Conservation (phyloP, 225 moss, liverwort and hornwort species). For the Pseudisothecium myosuroides region DNA sequence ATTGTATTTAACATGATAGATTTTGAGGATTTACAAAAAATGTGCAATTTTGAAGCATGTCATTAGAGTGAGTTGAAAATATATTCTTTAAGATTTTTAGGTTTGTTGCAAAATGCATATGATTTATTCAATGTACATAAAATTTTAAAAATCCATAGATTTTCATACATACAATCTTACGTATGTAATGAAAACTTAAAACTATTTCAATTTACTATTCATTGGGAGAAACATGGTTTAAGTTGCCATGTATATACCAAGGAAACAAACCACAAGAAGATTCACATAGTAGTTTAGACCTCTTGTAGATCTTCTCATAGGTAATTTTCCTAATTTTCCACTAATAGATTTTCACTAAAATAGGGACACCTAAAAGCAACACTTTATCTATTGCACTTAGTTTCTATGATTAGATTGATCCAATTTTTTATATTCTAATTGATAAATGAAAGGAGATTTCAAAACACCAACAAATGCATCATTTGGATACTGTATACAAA, state of each 20-base stretch:
- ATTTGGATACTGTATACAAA: background rate
- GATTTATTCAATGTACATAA: too few relatives aligned
- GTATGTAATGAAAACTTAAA: background rate
- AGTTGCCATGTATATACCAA: background rate
- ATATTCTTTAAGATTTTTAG: background rate
- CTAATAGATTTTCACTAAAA: background rate
- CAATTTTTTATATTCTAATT: background rate
- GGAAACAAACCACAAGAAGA: background rate
- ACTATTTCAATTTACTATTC: background rate
- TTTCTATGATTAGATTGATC: background rate
- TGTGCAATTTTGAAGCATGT: background rate
- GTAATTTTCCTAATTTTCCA: background rate
- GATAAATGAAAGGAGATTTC: background rate
- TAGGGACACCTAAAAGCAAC: background rate
- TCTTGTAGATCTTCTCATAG: background rate
- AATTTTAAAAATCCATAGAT: background rate
- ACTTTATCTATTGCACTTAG: fast-evolving
- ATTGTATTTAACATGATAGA: background rate
- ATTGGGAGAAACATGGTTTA: background rate
- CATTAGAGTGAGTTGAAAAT: background rate
- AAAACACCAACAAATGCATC: background rate
- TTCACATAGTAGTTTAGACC: background rate
- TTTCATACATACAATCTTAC: background rate
- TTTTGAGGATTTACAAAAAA: background rate
- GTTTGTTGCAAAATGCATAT: background rate